Evolutionary conservation across 139 green algal genomes (phyloP).

Genomic region (Chlamydomonas sphaeroides): DNA sequence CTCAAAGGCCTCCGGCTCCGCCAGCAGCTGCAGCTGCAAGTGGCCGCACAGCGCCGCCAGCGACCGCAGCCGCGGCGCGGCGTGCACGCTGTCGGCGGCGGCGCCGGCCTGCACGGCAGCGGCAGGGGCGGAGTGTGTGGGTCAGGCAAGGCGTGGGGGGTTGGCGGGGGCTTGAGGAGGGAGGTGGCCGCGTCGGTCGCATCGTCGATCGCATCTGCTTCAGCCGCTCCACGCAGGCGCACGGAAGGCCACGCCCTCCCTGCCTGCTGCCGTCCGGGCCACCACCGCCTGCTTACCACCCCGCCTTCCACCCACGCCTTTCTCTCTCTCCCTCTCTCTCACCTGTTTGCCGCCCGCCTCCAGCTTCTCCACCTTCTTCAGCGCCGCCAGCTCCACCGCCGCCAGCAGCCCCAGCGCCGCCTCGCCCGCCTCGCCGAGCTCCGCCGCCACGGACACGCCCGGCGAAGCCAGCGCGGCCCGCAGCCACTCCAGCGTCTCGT

Average conservation of each 20-base stretch:
- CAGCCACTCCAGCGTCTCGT: slow-evolving; percentile 28
- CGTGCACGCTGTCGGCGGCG: background rate
- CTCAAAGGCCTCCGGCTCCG: slow-evolving; percentile 61
- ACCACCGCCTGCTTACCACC: too few species aligned
- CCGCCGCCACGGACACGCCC: background rate
- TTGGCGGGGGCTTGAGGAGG: too few species aligned
- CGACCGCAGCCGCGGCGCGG: slow-evolving; percentile 13
- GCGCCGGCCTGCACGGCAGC: background rate
- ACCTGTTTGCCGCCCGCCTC: background rate
- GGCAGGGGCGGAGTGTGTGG: too few species aligned
- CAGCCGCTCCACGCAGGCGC: too few species aligned
- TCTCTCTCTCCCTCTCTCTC: background rate
- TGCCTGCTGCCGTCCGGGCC: too few species aligned
- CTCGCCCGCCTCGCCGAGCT: slow-evolving; percentile 7
- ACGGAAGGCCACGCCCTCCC: too few species aligned
- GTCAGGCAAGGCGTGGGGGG: too few species aligned
- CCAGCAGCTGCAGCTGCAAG: slow-evolving; percentile 73
- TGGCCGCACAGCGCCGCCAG: slow-evolving; percentile 63
- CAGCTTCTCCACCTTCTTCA: background rate
- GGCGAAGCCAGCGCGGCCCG: slow-evolving; percentile 1
- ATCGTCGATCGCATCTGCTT: too few species aligned
- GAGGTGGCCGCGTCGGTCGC: too few species aligned
- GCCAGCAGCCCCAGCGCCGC: slow-evolving; percentile 8
- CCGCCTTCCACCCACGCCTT: too few species aligned
- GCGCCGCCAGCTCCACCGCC: background rate